phyloP scores from a whole-genome alignment of 495 filamentous ascomycete species.

The Neurospora sublineolata region DNA sequence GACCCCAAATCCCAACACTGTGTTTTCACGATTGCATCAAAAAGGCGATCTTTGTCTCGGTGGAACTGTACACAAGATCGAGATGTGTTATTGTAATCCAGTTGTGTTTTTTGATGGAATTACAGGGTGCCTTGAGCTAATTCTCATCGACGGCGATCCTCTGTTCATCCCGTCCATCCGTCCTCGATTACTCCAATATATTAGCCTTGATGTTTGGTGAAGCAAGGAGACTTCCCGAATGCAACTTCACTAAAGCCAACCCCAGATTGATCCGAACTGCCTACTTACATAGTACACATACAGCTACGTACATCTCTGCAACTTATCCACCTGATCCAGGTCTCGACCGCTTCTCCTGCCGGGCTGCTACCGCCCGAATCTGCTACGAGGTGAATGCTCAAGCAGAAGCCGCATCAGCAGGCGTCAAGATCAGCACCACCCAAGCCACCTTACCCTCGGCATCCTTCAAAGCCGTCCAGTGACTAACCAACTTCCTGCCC shows the following conservation, averaged over 20 bases:
- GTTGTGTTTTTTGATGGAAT: background rate
- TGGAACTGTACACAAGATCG: background rate
- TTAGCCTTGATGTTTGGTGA: background rate
- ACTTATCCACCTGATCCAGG: background rate
- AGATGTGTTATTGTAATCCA: background rate
- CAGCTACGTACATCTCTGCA: background rate
- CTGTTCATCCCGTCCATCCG: background rate
- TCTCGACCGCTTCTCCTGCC: background rate
- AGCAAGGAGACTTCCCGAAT: background rate
- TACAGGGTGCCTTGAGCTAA: background rate
- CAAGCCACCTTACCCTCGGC: conserved; percentile 32
- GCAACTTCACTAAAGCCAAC: background rate
- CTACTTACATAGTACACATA: background rate
- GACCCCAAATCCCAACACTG: background rate
- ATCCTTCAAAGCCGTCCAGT: conserved; percentile 47
- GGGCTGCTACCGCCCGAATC: too few species aligned
- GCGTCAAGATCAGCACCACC: conserved; percentile 34
- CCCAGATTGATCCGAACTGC: background rate
- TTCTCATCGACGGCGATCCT: background rate
- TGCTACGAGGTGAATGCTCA: too few species aligned
- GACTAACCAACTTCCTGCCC: conserved; percentile 34
- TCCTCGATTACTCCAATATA: background rate
- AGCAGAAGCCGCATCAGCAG: conserved; percentile 2
- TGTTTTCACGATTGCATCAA: background rate
- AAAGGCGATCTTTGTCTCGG: background rate